These are phyloP conservation scores for Fusarium scirpi DNA, from an alignment of 2,329 filamentous ascomycete genomes.

Conservation along the genomic window DNA sequence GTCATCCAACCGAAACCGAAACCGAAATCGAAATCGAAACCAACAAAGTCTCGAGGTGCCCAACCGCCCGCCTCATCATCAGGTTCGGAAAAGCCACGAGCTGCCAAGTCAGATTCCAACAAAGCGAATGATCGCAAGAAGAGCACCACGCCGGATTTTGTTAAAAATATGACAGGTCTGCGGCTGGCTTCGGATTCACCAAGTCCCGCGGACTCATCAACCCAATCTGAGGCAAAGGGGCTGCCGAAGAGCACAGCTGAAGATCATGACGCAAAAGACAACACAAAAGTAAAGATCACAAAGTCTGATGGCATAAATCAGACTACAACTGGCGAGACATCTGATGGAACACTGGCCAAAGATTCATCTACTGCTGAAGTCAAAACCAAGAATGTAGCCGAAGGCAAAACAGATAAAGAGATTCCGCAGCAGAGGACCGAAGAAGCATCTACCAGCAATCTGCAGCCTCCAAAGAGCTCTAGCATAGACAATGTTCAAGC, in stretches of 20 bases:
- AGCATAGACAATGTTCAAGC: slow-evolving; percentile 5
- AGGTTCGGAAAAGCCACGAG: slow-evolving; percentile 21
- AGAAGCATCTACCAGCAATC: background rate
- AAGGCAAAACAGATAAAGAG: slow-evolving; percentile 11
- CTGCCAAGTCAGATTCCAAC: slow-evolving; percentile 5
- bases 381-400: slow-evolving; percentile 23
- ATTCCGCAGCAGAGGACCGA: background rate
- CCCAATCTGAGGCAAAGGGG: slow-evolving; percentile 41
- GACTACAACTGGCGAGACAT: background rate
- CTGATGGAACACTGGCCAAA: slow-evolving; percentile 1
- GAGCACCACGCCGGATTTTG: slow-evolving; percentile 48
- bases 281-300: slow-evolving; percentile 29
- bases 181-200: slow-evolving; percentile 47
- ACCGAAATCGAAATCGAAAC: slow-evolving; percentile 32
- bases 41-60: slow-evolving; percentile 5
- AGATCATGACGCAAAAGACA: slow-evolving; percentile 24
- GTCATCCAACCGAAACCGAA: slow-evolving; percentile 40
- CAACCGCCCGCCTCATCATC: slow-evolving; percentile 16
- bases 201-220: slow-evolving; percentile 30
- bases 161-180: slow-evolving; percentile 50
- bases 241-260: slow-evolving; percentile 33
- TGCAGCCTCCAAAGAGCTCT: background rate
- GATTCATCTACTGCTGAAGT: background rate
- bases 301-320: slow-evolving; percentile 27
- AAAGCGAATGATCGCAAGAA: slow-evolving; percentile 35